These are phyloP conservation scores for Trifolium repens DNA, from an alignment of 306 rosid genomes.

Conservation along the genomic window DNA sequence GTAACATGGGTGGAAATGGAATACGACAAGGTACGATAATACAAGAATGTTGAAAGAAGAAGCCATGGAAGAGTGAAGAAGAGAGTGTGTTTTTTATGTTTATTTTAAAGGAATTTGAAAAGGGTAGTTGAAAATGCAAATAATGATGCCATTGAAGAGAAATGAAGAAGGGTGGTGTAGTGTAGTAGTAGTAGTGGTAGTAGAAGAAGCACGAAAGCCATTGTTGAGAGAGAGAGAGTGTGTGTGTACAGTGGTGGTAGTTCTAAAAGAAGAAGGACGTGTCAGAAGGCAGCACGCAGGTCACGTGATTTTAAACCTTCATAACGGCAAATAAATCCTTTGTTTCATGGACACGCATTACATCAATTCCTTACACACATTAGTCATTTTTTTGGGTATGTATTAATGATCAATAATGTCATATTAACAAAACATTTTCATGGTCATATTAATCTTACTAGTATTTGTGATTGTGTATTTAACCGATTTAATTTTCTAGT, in stretches of 20 bases:
- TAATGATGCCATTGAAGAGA: conserved; percentile 38
- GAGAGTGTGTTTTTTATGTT: background rate
- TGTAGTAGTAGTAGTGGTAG: conserved; percentile 5
- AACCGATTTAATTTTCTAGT: too few species aligned
- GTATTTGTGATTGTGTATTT: too few species aligned
- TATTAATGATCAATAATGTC: too few species aligned
- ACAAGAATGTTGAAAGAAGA: conserved; percentile 38
- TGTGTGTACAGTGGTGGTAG: background rate
- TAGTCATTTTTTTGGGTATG: too few species aligned
- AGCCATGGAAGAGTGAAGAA: conserved; percentile 29
- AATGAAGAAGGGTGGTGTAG: conserved; percentile 17
- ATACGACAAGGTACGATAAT: conserved; percentile 32
- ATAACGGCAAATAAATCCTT: conserved; percentile 45
- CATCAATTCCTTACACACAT: too few species aligned
- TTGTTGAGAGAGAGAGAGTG: conserved; percentile 18
- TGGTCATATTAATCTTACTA: too few species aligned
- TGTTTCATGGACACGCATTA: background rate
- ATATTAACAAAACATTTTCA: too few species aligned
- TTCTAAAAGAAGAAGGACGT: conserved; percentile 46
- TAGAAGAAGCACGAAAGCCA: conserved; percentile 42
- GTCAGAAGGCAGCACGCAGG: conserved; percentile 67
- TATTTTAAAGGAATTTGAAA: background rate
- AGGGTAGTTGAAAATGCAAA: conserved; percentile 31
- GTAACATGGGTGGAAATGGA: conserved; percentile 17
- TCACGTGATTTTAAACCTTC: conserved; percentile 65